Base-by-base conservation (phyloP, 345 rosid genomes). In the Erodium maritimum region DNA sequence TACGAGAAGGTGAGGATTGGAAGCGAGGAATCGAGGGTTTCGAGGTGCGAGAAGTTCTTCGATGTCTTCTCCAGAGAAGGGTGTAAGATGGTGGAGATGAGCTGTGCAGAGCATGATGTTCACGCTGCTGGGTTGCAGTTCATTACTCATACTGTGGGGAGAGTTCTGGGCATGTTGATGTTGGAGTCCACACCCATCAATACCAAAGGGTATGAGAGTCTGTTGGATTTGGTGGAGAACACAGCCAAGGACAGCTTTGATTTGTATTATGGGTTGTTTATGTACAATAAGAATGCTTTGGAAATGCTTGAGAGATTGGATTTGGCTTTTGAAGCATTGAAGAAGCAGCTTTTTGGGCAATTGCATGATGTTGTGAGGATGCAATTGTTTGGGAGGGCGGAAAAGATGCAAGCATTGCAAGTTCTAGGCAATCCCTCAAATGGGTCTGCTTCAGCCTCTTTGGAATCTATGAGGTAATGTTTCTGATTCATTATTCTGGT, bases 91-190 rank as follows among this genome's bases (percentile, higher is more conserved):
- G 87, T 84, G 61, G 90, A 85, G 77, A 90, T 90, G 93, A 69
- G 84, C 20, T 90, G 97, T 66, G 79, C 82, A 48, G 93, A 90
- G 68, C 95, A 90, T 66, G 97, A 90, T 68, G 16, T 77, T 75
- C 74, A 90, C 63, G 97, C 93, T 4, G 93, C 93, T 19, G 95
- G 88, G 22, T 85, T 93, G 0, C 97, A 90, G 75, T 90, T 90
- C 58, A 79, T 87, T 52, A 83, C 95, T 5, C 95, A 90, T 64
- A 87, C 93, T 2, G 66, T 79, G 63, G 94, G 95, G 62, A 79
- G 94, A 67, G 68, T 80, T 62, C 63, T 87, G 60, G 93, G 87
- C 73, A 85, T 77, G 82, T 67, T 87, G 66, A 60, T 57, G 11
- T 58, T 85, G 77, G 82, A 75, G 54, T 58, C 93, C 8, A 81